Evolutionary conservation across 1,139 yeast genomes (phyloP).

Genomic region (Blastobotrys ciferrii): DNA sequence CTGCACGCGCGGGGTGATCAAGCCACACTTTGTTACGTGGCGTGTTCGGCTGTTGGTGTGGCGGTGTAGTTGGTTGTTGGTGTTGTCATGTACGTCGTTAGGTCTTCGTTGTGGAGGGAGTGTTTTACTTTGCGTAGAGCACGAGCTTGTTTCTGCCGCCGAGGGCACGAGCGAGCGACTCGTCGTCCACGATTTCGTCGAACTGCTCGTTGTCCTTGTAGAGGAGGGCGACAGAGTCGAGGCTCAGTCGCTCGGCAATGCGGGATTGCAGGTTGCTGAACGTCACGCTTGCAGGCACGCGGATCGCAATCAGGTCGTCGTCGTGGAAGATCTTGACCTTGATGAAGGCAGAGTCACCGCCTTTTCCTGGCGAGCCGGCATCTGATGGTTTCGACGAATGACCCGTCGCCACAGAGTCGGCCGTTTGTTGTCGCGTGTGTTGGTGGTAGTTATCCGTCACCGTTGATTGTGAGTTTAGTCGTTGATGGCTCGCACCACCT

Average conservation of each 20-base stretch:
- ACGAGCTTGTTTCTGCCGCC: slow-evolving; percentile 38
- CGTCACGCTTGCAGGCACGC: slow-evolving; percentile 62
- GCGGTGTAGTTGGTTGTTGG: too few relatives aligned
- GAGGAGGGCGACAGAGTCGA: slow-evolving; percentile 32
- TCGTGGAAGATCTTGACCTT: slow-evolving; percentile 84
- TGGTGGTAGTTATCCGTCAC: slow-evolving; percentile 20
- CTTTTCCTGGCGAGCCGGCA: slow-evolving; percentile 5
- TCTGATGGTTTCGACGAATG: slow-evolving; percentile 13
- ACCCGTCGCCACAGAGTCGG: slow-evolving; percentile 4
- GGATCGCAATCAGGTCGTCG: slow-evolving; percentile 87
- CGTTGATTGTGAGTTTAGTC: slow-evolving; percentile 19
- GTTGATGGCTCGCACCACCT: slow-evolving; percentile 4
- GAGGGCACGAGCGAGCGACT: slow-evolving; percentile 33
- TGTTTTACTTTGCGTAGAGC: slow-evolving; percentile 30
- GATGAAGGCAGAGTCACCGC: slow-evolving; percentile 34
- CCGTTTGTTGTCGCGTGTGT: slow-evolving; percentile 6
- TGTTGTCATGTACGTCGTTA: background rate
- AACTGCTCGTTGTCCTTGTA: slow-evolving; percentile 31
- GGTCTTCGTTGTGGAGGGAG: background rate
- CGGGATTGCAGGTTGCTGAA: slow-evolving; percentile 61
- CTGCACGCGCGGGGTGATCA: too few relatives aligned
- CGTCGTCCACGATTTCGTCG: slow-evolving; percentile 32
- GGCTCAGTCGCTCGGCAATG: slow-evolving; percentile 57
- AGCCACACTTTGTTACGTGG: too few relatives aligned
- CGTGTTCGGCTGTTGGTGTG: too few relatives aligned